phyloP scores from a whole-genome alignment of 345 rosid genomes.

The Isatis tinctoria region DNA sequence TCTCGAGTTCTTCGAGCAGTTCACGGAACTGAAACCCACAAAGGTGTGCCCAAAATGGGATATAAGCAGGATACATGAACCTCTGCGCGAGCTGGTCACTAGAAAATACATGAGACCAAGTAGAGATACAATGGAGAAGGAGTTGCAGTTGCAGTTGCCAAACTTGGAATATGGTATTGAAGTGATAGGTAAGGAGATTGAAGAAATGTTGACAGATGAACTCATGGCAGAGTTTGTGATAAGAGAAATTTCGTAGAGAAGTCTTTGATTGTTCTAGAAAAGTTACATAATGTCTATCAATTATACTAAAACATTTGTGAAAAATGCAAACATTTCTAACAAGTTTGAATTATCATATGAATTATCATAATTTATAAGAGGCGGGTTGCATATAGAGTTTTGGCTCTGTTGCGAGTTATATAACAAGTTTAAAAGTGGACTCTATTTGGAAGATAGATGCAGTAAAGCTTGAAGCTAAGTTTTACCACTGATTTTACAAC shows the following conservation, averaged over 20 bases:
- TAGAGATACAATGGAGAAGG: constrained; percentile 34
- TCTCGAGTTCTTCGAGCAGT: constrained; percentile 40
- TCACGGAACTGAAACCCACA: constrained; percentile 23
- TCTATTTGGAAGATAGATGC: background rate
- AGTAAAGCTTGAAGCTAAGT: background rate
- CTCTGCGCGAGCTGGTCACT: constrained; percentile 31
- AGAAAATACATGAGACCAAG: constrained; percentile 33
- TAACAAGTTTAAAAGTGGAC: background rate
- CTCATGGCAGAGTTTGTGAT: constrained; percentile 46
- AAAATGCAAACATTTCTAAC: background rate
- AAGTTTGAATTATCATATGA: background rate
- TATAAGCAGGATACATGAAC: constrained; percentile 36
- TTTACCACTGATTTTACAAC: constrained; percentile 4
- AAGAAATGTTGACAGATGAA: constrained; percentile 49
- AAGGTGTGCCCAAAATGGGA: constrained; percentile 33
- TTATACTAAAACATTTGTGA: background rate
- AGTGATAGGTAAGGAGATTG: constrained; percentile 58
- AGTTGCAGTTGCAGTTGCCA: constrained; percentile 41
- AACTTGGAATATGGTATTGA: constrained; percentile 44
- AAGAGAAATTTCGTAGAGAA: background rate
- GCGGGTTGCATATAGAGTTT: background rate
- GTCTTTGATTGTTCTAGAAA: constrained; percentile 11
- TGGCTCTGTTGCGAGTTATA: background rate
- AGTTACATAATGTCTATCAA: constrained; percentile 3
- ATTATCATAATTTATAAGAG: background rate